A percentile compares a stretch with the other conserved stretches of the same genome.
Evolutionary conservation across 169 alveolate genomes (phyloP).

Genomic region (Cryptosporidium parvum): DNA sequence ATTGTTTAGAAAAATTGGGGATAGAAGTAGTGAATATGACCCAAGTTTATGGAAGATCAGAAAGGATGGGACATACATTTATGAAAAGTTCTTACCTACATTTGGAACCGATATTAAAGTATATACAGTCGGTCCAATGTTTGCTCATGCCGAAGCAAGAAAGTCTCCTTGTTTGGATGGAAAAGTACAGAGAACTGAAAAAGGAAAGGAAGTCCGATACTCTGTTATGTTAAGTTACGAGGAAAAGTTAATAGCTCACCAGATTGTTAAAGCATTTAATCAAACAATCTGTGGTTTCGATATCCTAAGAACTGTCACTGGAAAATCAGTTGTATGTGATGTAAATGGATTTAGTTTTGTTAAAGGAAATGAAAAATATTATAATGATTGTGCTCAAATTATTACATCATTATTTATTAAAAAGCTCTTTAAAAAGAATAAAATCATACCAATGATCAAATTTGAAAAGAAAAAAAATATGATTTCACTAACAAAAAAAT

Average conservation of each 20-base stretch:
- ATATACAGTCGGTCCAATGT: constrained; percentile 96
- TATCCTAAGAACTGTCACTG: constrained; percentile 90
- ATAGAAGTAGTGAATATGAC: constrained; percentile 81
- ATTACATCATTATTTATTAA: constrained; percentile 17
- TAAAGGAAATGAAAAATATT: constrained; percentile 93
- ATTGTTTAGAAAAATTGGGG: constrained; percentile 88
- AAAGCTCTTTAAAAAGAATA: constrained; percentile 66
- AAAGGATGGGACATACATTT: constrained; percentile 91
- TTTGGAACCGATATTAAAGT: constrained; percentile 98
- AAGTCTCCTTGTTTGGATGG: constrained; percentile 96
- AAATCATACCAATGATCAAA: constrained; percentile 52
- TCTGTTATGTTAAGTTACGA: constrained; percentile 94
- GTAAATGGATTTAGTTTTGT: constrained; percentile 98
- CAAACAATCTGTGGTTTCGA: constrained; percentile 95
- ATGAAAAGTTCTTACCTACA: constrained; percentile 94
- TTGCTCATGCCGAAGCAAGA: constrained; percentile 99
- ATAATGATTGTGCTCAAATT: constrained; percentile 91
- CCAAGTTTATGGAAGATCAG: constrained; percentile 84
- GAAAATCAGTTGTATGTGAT: constrained; percentile 96
- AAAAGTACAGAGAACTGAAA: constrained; percentile 86
- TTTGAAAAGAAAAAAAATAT: constrained; percentile 9
- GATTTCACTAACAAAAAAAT: constrained; percentile 49
- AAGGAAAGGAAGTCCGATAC: constrained; percentile 96
- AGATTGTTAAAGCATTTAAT: constrained; percentile 93
- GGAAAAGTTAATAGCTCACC: constrained; percentile 93